Evolutionary conservation across 345 rosid species (phyloP).

Genomic region (Citrus australasica): DNA sequence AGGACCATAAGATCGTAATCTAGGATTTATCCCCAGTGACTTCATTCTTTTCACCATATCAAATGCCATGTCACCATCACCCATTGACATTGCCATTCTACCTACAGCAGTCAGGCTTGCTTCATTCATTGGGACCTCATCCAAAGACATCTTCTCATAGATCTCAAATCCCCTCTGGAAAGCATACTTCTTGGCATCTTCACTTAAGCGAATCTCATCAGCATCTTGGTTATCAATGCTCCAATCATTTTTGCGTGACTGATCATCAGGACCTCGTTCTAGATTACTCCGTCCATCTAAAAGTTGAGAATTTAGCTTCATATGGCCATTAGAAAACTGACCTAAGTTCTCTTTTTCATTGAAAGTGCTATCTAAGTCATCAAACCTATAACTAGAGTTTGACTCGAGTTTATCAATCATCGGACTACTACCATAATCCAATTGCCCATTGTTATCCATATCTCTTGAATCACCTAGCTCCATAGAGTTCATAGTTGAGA

Average conservation of each 20-base stretch:
- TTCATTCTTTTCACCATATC: conserved; percentile 66
- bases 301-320: conserved; percentile 10
- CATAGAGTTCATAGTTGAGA: not conserved
- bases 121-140: conserved; percentile 50
- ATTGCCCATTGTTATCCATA: conserved; percentile 1
- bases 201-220: conserved; percentile 33
- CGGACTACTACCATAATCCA: not conserved
- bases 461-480: conserved; percentile 9
- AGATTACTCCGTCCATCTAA: conserved; percentile 3
- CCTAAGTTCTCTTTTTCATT: conserved; percentile 9
- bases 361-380: conserved; percentile 9
- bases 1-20: conserved; percentile 63
- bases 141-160: conserved; percentile 42
- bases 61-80: conserved; percentile 67
- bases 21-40: conserved; percentile 47
- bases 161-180: conserved; percentile 56
- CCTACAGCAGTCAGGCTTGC: conserved; percentile 60
- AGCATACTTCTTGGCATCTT: conserved; percentile 50
- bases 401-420: conserved; percentile 9
- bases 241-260: not conserved
- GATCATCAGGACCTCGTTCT: conserved; percentile 4
- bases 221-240: conserved; percentile 9
- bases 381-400: conserved; percentile 3
- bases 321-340: conserved; percentile 14
- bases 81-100: conserved; percentile 62